These are phyloP conservation scores for Talaromyces islandicus DNA, from an alignment of 2,329 filamentous ascomycete genomes.

Conservation along the genomic window DNA sequence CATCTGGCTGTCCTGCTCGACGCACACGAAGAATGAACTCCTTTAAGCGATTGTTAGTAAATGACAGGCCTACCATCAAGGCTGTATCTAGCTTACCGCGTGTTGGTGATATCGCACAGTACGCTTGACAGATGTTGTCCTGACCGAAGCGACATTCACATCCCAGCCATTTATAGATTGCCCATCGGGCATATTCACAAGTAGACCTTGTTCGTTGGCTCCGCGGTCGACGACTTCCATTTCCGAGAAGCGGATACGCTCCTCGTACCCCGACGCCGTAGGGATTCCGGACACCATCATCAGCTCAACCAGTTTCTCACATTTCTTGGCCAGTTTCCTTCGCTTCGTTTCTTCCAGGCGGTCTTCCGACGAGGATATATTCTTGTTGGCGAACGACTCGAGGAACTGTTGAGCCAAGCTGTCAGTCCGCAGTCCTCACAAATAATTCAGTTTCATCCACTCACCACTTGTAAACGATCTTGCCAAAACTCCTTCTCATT, in stretches of 20 bases:
- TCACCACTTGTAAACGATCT: conserved; percentile 87
- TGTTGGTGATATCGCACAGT: conserved; percentile 88
- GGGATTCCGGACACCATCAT: conserved; percentile 99
- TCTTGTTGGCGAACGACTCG: conserved; percentile 93
- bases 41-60: conserved; percentile 35
- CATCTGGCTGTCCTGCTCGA: conserved; percentile 65
- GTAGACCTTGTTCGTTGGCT: conserved; percentile 82
- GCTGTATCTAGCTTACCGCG: conserved; percentile 55
- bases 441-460: conserved; percentile 31
- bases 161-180: conserved; percentile 95
- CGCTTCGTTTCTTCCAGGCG: conserved; percentile 93
- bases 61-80: no score
- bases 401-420: conserved; percentile 60
- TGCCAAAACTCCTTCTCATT: conserved; percentile 99
- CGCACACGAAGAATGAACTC: conserved; percentile 89
- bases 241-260: conserved; percentile 92
- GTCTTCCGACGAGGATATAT: conserved; percentile 95
- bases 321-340: conserved; percentile 84
- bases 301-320: conserved; percentile 89
- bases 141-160: conserved; percentile 86
- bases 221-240: conserved; percentile 93
- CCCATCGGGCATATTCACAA: conserved; percentile 82
- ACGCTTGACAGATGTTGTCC: conserved; percentile 72
- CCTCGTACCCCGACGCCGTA: conserved; percentile 94
- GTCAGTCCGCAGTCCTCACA: conserved; percentile 4